A percentile compares a stretch with the other conserved stretches of the same genome.
Conservation (phyloP, 768 basidiomycete species). For the Ramaria sp. region DNA sequence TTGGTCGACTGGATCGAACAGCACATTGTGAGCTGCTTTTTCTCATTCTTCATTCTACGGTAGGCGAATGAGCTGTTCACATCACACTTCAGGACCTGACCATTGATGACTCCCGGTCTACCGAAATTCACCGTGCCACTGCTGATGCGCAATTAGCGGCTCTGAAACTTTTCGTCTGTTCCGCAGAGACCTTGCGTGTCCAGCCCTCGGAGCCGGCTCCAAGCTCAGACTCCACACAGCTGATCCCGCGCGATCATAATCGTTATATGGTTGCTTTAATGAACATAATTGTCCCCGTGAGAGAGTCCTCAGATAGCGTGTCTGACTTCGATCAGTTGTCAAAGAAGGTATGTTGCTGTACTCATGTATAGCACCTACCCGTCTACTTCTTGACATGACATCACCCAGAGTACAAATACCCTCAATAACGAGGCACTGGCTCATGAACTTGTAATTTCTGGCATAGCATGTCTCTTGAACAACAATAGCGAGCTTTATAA, state of each 20-base stretch:
- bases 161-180: not conserved
- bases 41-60: not conserved
- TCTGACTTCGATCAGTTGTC: not conserved
- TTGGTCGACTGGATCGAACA: constrained; percentile 71
- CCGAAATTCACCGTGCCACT: constrained; percentile 12
- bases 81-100: not conserved
- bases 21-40: constrained; percentile 37
- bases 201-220: constrained; percentile 24
- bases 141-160: not conserved
- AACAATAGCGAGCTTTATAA: constrained; percentile 83
- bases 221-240: not conserved
- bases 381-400: not conserved
- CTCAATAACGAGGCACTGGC: constrained; percentile 24
- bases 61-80: not conserved
- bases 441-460: constrained; percentile 68
- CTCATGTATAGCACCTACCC: not conserved
- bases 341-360: not conserved
- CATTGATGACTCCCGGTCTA: not conserved
- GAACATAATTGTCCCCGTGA: not conserved
- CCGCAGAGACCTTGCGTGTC: not conserved
- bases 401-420: not conserved
- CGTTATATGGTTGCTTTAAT: not conserved
- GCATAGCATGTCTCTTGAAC: constrained; percentile 68
- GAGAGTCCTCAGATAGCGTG: not conserved
- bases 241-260: not conserved